Conservation (phyloP, 768 basidiomycete species). For the Galerina sulciceps region DNA sequence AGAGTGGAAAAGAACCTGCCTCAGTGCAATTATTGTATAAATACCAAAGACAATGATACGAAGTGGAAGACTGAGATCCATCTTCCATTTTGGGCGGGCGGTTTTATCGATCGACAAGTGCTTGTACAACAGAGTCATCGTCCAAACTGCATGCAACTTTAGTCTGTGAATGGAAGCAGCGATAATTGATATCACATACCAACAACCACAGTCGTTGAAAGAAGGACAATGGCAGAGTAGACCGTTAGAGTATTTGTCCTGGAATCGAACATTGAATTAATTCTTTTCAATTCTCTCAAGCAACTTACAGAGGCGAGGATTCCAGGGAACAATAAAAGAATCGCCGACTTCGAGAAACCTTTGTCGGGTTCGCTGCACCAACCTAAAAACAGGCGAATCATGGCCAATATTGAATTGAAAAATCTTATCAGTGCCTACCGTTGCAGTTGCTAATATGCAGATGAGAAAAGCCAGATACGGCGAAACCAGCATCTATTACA, state of each 20-base stretch:
- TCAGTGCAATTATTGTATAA: slow-evolving; percentile 44
- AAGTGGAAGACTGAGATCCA: slow-evolving; percentile 48
- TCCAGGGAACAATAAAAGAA: slow-evolving; percentile 57
- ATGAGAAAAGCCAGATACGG: slow-evolving; percentile 47
- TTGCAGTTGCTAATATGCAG: slow-evolving; percentile 42
- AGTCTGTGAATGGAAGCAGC: not conserved
- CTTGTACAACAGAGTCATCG: slow-evolving; percentile 41
- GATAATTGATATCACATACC: slow-evolving; percentile 26
- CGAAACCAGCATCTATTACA: slow-evolving; percentile 39
- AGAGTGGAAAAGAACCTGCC: slow-evolving; percentile 29
- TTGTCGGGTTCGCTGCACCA: slow-evolving; percentile 37
- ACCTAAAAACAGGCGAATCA: slow-evolving; percentile 27
- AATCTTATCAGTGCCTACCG: slow-evolving; percentile 29
- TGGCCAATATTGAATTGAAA: too few species aligned
- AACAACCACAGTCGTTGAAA: slow-evolving; percentile 43
- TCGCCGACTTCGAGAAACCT: slow-evolving; percentile 48
- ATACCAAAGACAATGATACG: slow-evolving; percentile 50
- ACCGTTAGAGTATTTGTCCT: slow-evolving; percentile 47
- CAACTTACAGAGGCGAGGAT: slow-evolving; percentile 36
- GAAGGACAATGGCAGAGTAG: slow-evolving; percentile 41
- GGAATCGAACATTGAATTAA: not conserved
- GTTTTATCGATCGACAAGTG: slow-evolving; percentile 29
- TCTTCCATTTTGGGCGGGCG: slow-evolving; percentile 21
- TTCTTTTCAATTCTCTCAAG: not conserved
- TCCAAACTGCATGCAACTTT: slow-evolving; percentile 37